Percentiles rank a stretch among this genome's conserved stretches.
Evolutionary conservation across 2,329 filamentous ascomycete species (phyloP).

Genomic region (Huntiella omanensis): DNA sequence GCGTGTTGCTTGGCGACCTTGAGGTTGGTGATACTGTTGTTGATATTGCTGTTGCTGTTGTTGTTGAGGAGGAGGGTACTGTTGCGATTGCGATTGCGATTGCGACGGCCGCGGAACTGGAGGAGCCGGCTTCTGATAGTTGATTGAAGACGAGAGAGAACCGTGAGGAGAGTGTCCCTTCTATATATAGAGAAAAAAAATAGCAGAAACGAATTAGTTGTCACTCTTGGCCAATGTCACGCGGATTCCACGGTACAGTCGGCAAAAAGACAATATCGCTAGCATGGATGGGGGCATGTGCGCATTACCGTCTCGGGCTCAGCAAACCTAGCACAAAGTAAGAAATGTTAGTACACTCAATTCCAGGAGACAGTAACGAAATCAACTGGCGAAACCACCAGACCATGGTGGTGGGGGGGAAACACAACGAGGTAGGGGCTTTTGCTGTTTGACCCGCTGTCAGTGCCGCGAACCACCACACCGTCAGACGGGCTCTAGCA

Average conservation of each 20-base stretch:
- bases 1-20: conserved; percentile 14
- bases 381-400: conserved; percentile 9
- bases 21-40: conserved; percentile 7
- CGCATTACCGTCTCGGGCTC: conserved; percentile 49
- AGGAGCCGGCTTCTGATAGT: conserved; percentile 16
- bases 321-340: conserved; percentile 36
- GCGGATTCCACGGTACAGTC: not conserved
- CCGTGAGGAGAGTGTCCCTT: conserved; percentile 13
- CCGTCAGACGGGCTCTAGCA: not conserved
- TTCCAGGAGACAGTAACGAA: not conserved
- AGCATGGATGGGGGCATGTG: conserved; percentile 2
- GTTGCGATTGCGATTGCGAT: conserved; percentile 11
- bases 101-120: conserved; percentile 20
- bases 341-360: conserved; percentile 6
- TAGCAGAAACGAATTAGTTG: conserved; percentile 1
- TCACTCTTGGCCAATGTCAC: not conserved
- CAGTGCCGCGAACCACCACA: not conserved
- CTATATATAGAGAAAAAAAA: conserved; percentile 8
- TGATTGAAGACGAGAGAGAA: conserved; percentile 6
- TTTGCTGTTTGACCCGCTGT: not conserved
- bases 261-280: not conserved
- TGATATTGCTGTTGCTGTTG: conserved; percentile 1
- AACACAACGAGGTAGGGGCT: not conserved
- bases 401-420: conserved; percentile 6
- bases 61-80: conserved; percentile 6